Conservation (phyloP, 2,329 filamentous ascomycete species). For the Cladophialophora carrionii region DNA sequence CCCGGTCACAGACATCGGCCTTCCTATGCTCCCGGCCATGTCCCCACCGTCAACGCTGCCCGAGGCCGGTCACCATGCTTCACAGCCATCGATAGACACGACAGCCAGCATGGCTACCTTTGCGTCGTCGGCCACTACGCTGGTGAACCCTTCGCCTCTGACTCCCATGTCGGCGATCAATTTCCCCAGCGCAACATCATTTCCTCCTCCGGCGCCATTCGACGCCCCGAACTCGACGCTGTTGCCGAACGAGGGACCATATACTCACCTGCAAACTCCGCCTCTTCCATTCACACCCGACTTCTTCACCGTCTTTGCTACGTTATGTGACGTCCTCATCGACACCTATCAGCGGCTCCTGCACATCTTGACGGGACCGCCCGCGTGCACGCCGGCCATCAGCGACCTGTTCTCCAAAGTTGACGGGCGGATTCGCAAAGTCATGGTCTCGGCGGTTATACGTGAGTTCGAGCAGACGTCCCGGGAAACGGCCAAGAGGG, state of each 20-base stretch:
- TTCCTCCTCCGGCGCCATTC: conserved; percentile 60
- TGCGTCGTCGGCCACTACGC: conserved; percentile 43
- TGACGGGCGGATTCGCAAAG: conserved; percentile 81
- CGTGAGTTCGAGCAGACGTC: conserved; percentile 92
- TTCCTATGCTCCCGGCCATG: conserved; percentile 49
- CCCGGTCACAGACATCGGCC: conserved; percentile 63
- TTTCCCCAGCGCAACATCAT: conserved; percentile 48
- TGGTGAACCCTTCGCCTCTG: conserved; percentile 33
- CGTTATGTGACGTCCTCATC: conserved; percentile 91
- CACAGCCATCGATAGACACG: conserved; percentile 44
- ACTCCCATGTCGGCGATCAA: conserved; percentile 46
- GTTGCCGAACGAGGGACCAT: conserved; percentile 48
- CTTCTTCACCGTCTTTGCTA: conserved; percentile 95
- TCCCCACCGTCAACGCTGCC: conserved; percentile 32
- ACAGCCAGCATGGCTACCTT: conserved; percentile 51
- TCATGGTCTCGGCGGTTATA: conserved; percentile 82
- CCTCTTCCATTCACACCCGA: conserved; percentile 93
- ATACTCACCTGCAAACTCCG: conserved; percentile 85
- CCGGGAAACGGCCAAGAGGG: conserved; percentile 72
- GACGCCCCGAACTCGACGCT: conserved; percentile 37
- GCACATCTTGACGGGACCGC: conserved; percentile 72
- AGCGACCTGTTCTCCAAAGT: conserved; percentile 89
- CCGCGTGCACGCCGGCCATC: conserved; percentile 69
- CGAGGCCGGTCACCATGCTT: conserved; percentile 30
- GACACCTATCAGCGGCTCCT: conserved; percentile 85